A percentile compares a stretch with the other conserved stretches of the same genome.
phyloP scores from a whole-genome alignment of 495 filamentous ascomycete genomes.

The Penicillium subrubescens region DNA sequence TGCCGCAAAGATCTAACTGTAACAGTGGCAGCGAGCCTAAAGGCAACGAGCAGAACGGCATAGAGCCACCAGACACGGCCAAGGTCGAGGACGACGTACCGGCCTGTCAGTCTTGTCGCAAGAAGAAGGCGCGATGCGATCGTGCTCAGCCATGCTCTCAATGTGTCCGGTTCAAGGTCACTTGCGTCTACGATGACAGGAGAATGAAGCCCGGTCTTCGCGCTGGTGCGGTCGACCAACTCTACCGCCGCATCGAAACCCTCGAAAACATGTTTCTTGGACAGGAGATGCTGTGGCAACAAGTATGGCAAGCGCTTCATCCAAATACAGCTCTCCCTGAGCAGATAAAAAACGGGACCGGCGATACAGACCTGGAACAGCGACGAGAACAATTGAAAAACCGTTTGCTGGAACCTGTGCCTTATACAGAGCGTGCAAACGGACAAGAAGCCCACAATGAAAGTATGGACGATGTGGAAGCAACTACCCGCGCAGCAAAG shows the following conservation, averaged over 20 bases:
- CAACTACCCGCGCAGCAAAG: neutral
- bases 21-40: neutral
- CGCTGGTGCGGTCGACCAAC: constrained; percentile 44
- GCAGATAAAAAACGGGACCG: neutral
- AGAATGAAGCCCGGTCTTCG: constrained; percentile 40
- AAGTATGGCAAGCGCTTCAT: constrained; percentile 20
- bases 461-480: neutral
- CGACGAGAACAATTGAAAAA: constrained; percentile 14
- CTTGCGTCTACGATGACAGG: constrained; percentile 41
- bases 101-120: constrained; percentile 43
- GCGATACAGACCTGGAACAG: neutral
- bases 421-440: neutral
- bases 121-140: constrained; percentile 46
- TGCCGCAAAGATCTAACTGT: neutral
- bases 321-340: constrained; percentile 10
- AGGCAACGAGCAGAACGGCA: neutral
- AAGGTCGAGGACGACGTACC: constrained; percentile 25
- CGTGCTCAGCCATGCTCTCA: constrained; percentile 42
- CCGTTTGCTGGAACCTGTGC: neutral
- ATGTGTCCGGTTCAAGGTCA: constrained; percentile 32
- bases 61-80: constrained; percentile 4
- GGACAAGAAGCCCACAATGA: neutral
- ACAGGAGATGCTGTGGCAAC: constrained; percentile 31
- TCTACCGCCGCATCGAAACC: constrained; percentile 38
- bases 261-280: constrained; percentile 38